These are phyloP conservation scores for Pyronema omphalodes DNA, from an alignment of 495 filamentous ascomycete species.

Conservation along the genomic window DNA sequence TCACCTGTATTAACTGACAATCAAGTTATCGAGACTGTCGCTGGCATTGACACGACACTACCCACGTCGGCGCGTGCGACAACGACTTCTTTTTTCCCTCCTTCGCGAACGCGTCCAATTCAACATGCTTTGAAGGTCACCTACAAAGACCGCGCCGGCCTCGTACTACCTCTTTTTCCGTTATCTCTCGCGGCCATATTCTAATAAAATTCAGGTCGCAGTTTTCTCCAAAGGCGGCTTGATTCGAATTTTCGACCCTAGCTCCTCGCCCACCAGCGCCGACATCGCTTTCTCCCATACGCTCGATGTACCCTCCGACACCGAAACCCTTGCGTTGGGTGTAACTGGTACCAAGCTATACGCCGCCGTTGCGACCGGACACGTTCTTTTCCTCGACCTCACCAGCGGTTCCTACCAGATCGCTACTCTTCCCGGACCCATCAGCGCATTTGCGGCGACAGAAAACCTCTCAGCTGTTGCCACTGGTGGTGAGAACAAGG, in stretches of 20 bases:
- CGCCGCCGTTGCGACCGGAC: slow-evolving; percentile 10
- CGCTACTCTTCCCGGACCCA: neutral
- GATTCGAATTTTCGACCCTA: slow-evolving; percentile 15
- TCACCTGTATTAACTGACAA: neutral
- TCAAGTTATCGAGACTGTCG: slow-evolving; percentile 14
- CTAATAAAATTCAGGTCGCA: slow-evolving; percentile 7
- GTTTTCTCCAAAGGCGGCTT: slow-evolving; percentile 17
- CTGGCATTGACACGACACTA: slow-evolving; percentile 20
- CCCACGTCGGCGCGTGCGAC: slow-evolving; percentile 17
- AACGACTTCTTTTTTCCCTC: slow-evolving; percentile 17
- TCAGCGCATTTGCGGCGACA: slow-evolving; percentile 10
- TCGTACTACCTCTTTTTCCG: slow-evolving; percentile 4
- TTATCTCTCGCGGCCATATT: neutral
- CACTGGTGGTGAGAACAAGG: slow-evolving; percentile 10
- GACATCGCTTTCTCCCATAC: slow-evolving; percentile 8
- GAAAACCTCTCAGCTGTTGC: slow-evolving; percentile 8
- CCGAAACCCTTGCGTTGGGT: slow-evolving; percentile 9
- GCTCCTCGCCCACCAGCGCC: slow-evolving; percentile 9
- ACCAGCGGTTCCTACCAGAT: neutral
- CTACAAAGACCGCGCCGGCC: slow-evolving; percentile 2
- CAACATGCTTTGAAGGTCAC: slow-evolving; percentile 10
- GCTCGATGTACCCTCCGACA: slow-evolving; percentile 3
- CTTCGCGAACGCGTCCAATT: slow-evolving; percentile 12
- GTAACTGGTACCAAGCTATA: slow-evolving; percentile 7
- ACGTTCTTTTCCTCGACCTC: slow-evolving; percentile 7